Evolutionary conservation across 2,329 filamentous ascomycete species (phyloP), one percentile per base, ranked within the genome.

Genomic region (Colletotrichum tofieldiae): DNA sequence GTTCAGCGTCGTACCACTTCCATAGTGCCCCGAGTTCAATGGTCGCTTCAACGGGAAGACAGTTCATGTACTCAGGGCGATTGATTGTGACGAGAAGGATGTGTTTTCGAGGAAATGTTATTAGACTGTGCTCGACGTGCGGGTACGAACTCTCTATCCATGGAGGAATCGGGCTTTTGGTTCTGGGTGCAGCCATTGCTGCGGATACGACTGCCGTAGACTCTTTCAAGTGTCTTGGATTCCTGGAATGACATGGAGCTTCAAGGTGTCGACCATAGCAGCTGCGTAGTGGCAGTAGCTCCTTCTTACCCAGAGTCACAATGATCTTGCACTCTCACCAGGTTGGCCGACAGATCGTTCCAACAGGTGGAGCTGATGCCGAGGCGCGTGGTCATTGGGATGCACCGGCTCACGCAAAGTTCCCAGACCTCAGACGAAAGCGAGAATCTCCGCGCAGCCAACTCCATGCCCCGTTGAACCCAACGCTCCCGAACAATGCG

Each of bases 1-100:
- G 85, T 71, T 89, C 84, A 3, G 77, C 72, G 69, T 90, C 88
- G 72, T 88, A 87, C 82, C 84, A 87, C 63, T 81, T 80, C 83
- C 84, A 89, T 6, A 90, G 77, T 3, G 77, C 75, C 61, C 85
- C 80, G 5, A 88, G 83, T 61, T 81, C 80, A 49, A 81, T 79
- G 29, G 81, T 82, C 0, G 77, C 76, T 37, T 79, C 76, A 61
- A 79, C 78, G 3, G 79, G 78, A 41, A 86, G 80, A 65, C 82
- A 84, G 74, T 87, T 87, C 56, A 84, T 81, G 20, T 79, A 76
- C 29, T 79, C 73, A 0, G 84, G 81, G 2, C 84, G 81, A 70
- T 86, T 85, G 73, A 87, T 81, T 3, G 84, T 85, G 32, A 86
- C 81, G 14, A 84, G 81, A 16, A 86, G 78, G 41, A 85, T 80